Percentiles rank a stretch among this genome's conserved stretches.
Conservation (phyloP, 192 early-diverging fungal genomes). For the Podila verticillata region DNA sequence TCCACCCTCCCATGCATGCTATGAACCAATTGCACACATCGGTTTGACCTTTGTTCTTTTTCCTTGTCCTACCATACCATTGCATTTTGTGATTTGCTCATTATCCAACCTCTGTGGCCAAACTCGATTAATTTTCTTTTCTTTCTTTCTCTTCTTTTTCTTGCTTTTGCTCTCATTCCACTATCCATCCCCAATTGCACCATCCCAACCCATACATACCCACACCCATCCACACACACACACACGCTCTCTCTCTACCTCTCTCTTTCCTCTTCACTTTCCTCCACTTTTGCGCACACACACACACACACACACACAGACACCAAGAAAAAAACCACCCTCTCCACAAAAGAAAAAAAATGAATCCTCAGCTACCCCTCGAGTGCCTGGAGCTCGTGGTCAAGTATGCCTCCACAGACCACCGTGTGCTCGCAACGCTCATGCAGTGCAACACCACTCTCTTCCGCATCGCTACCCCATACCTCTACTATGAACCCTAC, state of each 20-base stretch:
- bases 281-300: background rate
- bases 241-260: background rate
- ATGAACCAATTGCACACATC: no score
- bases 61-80: no score
- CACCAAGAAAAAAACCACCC: background rate
- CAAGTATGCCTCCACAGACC: constrained; percentile 19
- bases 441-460: constrained; percentile 35
- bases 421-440: constrained; percentile 18
- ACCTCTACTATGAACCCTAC: constrained; percentile 21
- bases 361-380: constrained; percentile 11
- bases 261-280: background rate
- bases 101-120: background rate
- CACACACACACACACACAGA: background rate
- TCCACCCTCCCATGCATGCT: no score
- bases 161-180: background rate
- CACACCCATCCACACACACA: background rate
- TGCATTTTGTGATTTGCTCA: no score
- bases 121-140: background rate
- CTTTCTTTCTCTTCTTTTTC: constrained; percentile 1
- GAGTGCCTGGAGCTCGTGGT: constrained; percentile 38
- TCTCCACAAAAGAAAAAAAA: background rate
- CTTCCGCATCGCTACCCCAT: constrained; percentile 29
- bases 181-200: background rate
- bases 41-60: no score
- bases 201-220: background rate